Percentiles rank a stretch among this genome's conserved stretches.
Evolutionary conservation across 176 grass and related monocot species (phyloP).

Genomic region (Rhipidocladum racemiflorum): DNA sequence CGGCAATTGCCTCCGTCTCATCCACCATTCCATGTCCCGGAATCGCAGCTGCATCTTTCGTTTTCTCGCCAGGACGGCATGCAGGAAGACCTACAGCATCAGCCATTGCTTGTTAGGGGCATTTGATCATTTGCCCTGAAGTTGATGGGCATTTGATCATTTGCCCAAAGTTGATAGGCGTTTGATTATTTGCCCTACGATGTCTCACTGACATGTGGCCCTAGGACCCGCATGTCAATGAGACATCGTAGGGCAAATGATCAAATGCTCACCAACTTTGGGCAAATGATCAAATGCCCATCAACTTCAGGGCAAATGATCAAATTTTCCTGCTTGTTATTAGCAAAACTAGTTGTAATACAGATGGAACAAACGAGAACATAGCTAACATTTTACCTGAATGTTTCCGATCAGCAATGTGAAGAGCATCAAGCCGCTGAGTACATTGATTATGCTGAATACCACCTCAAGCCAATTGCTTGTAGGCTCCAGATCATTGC

Average conservation of each 20-base stretch:
- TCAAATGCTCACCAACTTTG: too few species aligned
- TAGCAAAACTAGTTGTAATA: not conserved
- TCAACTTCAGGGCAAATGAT: too few species aligned
- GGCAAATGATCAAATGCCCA: too few species aligned
- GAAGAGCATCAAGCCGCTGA: constrained; percentile 97
- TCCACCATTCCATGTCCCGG: constrained; percentile 99
- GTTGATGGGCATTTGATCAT: too few species aligned
- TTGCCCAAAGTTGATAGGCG: too few species aligned
- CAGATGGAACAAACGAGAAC: not conserved
- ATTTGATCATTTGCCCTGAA: too few species aligned
- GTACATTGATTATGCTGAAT: constrained; percentile 79
- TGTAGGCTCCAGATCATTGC: constrained; percentile 91
- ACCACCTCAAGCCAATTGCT: constrained; percentile 88
- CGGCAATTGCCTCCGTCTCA: constrained; percentile 82
- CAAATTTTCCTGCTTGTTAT: too few species aligned
- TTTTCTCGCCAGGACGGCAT: constrained; percentile 83
- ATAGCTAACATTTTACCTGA: constrained; percentile 48
- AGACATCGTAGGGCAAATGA: too few species aligned
- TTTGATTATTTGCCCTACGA: too few species aligned
- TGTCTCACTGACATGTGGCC: too few species aligned
- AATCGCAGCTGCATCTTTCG: constrained; percentile 86
- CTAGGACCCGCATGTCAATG: too few species aligned
- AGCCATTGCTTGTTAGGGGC: not conserved
- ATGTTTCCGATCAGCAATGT: constrained; percentile 97
- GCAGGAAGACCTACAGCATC: constrained; percentile 72